Evolutionary conservation across 1,284 basidiomycete species (phyloP).

Genomic region (Moesziomyces aphidis): DNA sequence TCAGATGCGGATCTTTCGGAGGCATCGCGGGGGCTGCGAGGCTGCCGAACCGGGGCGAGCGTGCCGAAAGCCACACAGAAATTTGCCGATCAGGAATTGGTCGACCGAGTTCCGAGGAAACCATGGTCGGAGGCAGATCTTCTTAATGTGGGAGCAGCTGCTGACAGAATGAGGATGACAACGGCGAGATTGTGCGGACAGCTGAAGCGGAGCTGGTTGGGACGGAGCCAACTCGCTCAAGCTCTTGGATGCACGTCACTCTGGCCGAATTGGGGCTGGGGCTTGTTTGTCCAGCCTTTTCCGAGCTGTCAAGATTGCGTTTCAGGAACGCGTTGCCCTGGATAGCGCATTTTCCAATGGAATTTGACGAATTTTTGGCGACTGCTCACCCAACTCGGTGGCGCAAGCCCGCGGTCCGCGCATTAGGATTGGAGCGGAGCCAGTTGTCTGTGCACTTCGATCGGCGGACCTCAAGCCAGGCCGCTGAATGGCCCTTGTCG

Average conservation of each 20-base stretch:
- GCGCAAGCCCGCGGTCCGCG: no score
- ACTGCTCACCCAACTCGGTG: background rate
- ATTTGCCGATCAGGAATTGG: no score
- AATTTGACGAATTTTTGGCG: background rate
- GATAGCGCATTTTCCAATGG: background rate
- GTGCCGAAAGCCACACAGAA: background rate
- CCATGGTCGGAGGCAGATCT: background rate
- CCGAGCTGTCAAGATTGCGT: background rate
- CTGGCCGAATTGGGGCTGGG: no score
- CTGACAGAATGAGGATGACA: background rate
- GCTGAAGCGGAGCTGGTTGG: background rate
- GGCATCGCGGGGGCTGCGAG: background rate
- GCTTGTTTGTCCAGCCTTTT: background rate
- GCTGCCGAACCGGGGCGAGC: background rate
- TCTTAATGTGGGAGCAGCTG: background rate
- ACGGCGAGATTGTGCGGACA: background rate
- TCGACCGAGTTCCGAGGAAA: background rate
- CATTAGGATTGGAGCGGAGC: background rate
- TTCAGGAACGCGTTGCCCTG: background rate
- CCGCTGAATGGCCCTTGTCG: no score
- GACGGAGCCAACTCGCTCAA: background rate
- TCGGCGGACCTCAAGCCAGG: background rate
- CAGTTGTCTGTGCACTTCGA: background rate
- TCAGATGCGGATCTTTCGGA: no score
- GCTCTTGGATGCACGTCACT: background rate